Evolutionary conservation across 495 filamentous ascomycete genomes (phyloP), one percentile per base, ranked within the genome.

Genomic region (Daldinia caldariorum): DNA sequence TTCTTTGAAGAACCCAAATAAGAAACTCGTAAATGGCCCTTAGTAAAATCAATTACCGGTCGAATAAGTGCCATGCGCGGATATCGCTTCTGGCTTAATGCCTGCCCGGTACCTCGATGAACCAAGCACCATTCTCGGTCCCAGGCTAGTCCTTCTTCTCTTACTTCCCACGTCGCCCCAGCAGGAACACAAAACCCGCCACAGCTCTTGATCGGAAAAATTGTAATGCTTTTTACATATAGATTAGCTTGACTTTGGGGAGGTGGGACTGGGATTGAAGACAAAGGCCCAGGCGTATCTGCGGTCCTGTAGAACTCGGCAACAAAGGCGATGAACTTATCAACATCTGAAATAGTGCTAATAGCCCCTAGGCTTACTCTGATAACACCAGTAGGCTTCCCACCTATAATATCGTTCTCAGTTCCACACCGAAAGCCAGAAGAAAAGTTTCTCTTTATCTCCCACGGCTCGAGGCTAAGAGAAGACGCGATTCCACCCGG

Each of bases 61-160:
- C 85, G 82, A 43, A 97, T 85, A 10, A 97, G 84, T 4, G 92
- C 89, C 93, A 97, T 97, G 16, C 82, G 84, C 2, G 92, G 92
- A 73, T 96, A 89, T 61, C 87, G 82, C 78, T 97, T 97, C 76
- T 96, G 93, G 67, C 85, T 94, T 54, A 97, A 79, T 0, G 89
- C 91, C 51, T 87, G 87, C 0, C 89, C 89, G 2, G 92, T 94
- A 8, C 92, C 91, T 73, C 89, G 87, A 75, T 97, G 93, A 14
- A 97, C 85, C 14, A 97, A 79, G 74, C 93, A 97, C 94, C 94
- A 97, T 79, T 97, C 94, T 56, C 94, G 82, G 77, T 97, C 94
- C 94, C 94, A 97, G 16, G 89, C 90, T 6, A 97, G 80, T 0
- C 94, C 94, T 78, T 96, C 91, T 14, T 82, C 79, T 53, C 83